phyloP scores from a whole-genome alignment of 164 flowering plant genomes.

The Piper longum region DNA sequence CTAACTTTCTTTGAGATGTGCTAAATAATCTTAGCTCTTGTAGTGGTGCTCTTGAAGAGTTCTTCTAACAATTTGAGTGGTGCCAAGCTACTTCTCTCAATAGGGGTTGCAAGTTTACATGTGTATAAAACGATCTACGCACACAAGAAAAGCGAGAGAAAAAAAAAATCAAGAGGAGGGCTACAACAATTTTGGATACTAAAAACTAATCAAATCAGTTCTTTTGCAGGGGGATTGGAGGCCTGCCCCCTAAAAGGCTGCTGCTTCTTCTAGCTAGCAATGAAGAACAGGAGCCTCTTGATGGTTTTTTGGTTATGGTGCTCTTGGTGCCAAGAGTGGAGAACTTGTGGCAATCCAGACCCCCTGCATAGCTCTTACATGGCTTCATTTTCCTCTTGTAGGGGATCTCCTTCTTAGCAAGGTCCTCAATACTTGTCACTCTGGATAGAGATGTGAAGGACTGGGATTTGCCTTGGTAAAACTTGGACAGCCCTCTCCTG shows the following conservation, averaged over 20 bases:
- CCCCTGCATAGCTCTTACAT: conserved; percentile 50
- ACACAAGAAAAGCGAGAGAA: too few relatives aligned
- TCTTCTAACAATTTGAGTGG: too few relatives aligned
- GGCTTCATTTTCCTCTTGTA: conserved; percentile 41
- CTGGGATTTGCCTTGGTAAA: conserved; percentile 61
- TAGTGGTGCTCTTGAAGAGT: too few relatives aligned
- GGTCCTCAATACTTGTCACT: conserved; percentile 49
- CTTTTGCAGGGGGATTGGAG: conserved; percentile 15
- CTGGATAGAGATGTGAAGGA: conserved; percentile 57
- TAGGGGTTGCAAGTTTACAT: too few relatives aligned
- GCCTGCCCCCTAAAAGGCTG: conserved; percentile 18
- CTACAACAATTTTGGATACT: too few relatives aligned
- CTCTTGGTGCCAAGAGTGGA: conserved; percentile 30
- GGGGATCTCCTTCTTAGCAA: conserved; percentile 46
- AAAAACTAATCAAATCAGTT: too few relatives aligned
- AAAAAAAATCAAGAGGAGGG: too few relatives aligned
- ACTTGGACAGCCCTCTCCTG: conserved; percentile 76
- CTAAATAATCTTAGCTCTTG: too few relatives aligned
- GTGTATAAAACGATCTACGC: too few relatives aligned
- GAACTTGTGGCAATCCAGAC: conserved; percentile 25
- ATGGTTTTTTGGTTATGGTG: conserved; percentile 38
- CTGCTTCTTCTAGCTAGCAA: conserved; percentile 20
- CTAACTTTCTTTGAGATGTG: too few relatives aligned
- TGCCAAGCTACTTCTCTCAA: too few relatives aligned
- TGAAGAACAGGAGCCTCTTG: conserved; percentile 28